Base-by-base conservation (phyloP, 345 rosid species). In the Durio zibethinus region DNA sequence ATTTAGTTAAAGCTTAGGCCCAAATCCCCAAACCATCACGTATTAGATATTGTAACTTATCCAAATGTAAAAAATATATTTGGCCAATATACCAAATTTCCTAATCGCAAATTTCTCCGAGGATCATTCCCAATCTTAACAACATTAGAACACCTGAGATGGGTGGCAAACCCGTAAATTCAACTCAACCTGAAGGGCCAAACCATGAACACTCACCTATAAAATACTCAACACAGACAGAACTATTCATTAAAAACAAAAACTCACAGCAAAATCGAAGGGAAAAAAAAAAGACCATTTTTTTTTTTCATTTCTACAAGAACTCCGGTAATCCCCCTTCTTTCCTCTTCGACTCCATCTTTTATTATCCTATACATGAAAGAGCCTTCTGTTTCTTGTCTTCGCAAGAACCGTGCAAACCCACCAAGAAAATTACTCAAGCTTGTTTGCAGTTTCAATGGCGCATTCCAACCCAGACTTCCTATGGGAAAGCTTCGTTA, bases 381-480 rank as follows among this genome's bases (percentile, higher is more conserved):
- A 70, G 82, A 82, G 36, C 57, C 76, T 10, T 33, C 70, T n/a
- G 18, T 52, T 15, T 74, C 72, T 18, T 59, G 61, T 60, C 74
- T 20, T 64, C 78, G 73, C 59, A 79, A 79, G 80, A 79, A 76
- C 50, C 33, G 59, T 1, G 4, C 42, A 40, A 38, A 38, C 18
- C 60, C 60, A 11, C 18, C 82, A 36, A 77, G 79, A 27, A 80
- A 63, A 59, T 4, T 1, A 33, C 72, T 80, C 54, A 82, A 83
- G 75, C 76, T 85, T 3, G 62, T 83, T 16, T 85, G 85, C 79
- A 85, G 85, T 52, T 85, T 82, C 80, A 76, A 76, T 52, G 88
- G 88, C 47, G 77, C 73, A 3, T 75, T 83, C 73, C 63, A 20
- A 31, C 68, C 61, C 42, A 75, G 76, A 8, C 81, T 76, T 9